Evolutionary conservation across 2,329 filamentous ascomycete species (phyloP).

Genomic region (Monosporascus sp.): DNA sequence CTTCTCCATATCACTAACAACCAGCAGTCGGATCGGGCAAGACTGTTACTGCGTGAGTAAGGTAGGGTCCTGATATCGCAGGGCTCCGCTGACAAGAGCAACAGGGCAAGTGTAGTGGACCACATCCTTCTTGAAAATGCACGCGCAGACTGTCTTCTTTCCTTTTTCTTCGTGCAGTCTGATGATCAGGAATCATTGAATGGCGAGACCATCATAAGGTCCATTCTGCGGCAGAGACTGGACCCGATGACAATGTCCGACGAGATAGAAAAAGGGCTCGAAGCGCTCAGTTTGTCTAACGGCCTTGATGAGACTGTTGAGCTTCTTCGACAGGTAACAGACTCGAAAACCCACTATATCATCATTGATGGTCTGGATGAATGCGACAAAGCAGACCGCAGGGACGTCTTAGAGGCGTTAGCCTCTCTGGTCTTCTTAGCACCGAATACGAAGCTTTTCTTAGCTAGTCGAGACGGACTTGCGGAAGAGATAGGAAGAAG

Average conservation of each 20-base stretch:
- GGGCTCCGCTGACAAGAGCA: neutral
- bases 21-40: conserved; percentile 25
- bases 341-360: conserved; percentile 10
- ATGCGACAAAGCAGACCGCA: conserved; percentile 14
- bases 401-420: conserved; percentile 4
- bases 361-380: conserved; percentile 27
- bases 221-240: conserved; percentile 17
- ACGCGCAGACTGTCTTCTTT: conserved; percentile 5
- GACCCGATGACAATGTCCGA: conserved; percentile 4
- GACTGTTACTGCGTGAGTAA: conserved; percentile 11
- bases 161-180: conserved; percentile 21
- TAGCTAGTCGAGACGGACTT: conserved; percentile 5
- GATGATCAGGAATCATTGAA: conserved; percentile 14
- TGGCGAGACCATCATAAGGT: conserved; percentile 14
- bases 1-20: too few species aligned
- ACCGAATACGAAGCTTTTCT: conserved; percentile 2
- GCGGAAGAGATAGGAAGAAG: conserved; percentile 6
- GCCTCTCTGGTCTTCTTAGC: conserved; percentile 13
- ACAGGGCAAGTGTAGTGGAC: conserved; percentile 16
- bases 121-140: conserved; percentile 8
- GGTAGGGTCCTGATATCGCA: neutral
- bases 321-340: conserved; percentile 2
- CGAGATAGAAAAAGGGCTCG: conserved; percentile 2
- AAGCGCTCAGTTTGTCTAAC: neutral
- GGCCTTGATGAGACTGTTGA: neutral